These are phyloP conservation scores for Cercospora sojina DNA, from an alignment of 2,329 filamentous ascomycete genomes.

Conservation along the genomic window DNA sequence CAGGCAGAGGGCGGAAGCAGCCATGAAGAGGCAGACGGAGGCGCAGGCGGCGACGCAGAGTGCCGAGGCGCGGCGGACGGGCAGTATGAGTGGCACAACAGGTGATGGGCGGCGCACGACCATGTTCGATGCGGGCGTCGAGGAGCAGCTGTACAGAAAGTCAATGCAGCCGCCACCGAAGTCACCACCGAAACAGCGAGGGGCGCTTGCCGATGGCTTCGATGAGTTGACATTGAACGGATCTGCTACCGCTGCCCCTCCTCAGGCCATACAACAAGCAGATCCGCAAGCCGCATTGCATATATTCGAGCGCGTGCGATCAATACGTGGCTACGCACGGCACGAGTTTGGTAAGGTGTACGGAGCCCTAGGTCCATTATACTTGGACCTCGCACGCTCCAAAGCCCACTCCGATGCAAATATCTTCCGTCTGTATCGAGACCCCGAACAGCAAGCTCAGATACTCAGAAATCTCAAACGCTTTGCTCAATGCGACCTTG, in stretches of 20 bases:
- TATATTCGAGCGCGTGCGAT: conserved; percentile 69
- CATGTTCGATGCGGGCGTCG: conserved; percentile 70
- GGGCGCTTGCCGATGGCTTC: conserved; percentile 67
- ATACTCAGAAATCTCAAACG: conserved; percentile 78
- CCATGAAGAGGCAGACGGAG: conserved; percentile 57
- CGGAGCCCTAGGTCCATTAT: conserved; percentile 83
- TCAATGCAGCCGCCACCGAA: conserved; percentile 38
- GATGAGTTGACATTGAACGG: conserved; percentile 66
- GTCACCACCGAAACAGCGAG: conserved; percentile 28
- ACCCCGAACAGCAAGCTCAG: conserved; percentile 85
- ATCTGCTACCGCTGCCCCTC: conserved; percentile 19
- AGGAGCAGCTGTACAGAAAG: conserved; percentile 59
- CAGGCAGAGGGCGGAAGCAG: conserved; percentile 73
- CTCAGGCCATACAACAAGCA: conserved; percentile 8
- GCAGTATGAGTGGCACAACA: conserved; percentile 40
- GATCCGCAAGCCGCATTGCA: conserved; percentile 66
- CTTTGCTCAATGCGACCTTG: conserved; percentile 79
- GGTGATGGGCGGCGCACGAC: conserved; percentile 52
- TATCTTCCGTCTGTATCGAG: conserved; percentile 80
- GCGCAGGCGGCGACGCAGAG: conserved; percentile 48
- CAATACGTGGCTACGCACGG: conserved; percentile 78
- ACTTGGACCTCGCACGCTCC: conserved; percentile 73
- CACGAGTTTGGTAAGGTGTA: conserved; percentile 91
- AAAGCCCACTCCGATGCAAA: conserved; percentile 75
- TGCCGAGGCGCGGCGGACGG: conserved; percentile 43